Percentiles rank a stretch among this genome's conserved stretches.
phyloP scores from a whole-genome alignment of 2,329 filamentous ascomycete genomes.

The Delphinella strobiligena region DNA sequence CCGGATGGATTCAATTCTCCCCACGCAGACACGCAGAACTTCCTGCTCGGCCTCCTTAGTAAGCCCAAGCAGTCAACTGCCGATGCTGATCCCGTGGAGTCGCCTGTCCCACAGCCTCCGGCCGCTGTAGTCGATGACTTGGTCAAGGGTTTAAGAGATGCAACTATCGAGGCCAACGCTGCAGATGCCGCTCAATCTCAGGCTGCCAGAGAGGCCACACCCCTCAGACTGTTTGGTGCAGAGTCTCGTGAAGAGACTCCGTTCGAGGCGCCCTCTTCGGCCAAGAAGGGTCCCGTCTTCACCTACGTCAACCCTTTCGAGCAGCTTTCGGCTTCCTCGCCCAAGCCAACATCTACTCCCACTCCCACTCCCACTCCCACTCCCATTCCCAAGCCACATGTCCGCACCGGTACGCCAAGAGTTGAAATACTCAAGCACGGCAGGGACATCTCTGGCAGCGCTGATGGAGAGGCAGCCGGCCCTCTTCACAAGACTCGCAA shows the following conservation, averaged over 20 bases:
- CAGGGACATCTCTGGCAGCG: constrained; percentile 25
- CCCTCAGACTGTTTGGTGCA: constrained; percentile 19
- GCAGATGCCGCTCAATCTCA: constrained; percentile 1
- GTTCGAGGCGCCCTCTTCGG: constrained; percentile 27
- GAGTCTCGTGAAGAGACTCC: constrained; percentile 16
- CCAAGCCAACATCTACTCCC: constrained; percentile 18
- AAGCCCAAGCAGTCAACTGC: constrained; percentile 43
- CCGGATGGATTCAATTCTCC: constrained; percentile 14
- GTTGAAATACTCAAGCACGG: constrained; percentile 35
- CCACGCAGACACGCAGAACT: constrained; percentile 62
- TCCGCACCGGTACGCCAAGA: constrained; percentile 17
- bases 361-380: constrained; percentile 29
- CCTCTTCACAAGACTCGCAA: constrained; percentile 26
- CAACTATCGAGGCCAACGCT: constrained; percentile 23
- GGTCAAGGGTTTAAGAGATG: constrained; percentile 32
- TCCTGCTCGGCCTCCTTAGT: constrained; percentile 76
- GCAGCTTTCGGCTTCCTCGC: constrained; percentile 53
- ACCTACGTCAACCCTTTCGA: constrained; percentile 65
- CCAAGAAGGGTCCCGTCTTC: constrained; percentile 40
- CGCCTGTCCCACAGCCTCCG: constrained; percentile 22
- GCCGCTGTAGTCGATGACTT: constrained; percentile 32
- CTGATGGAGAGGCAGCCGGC: constrained; percentile 14
- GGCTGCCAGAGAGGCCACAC: constrained; percentile 13
- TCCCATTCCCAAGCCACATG: constrained; percentile 36
- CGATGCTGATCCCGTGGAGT: constrained; percentile 12